Evolutionary conservation across 805 yeast genomes (phyloP).

Genomic region (Yamadazyma olivae): DNA sequence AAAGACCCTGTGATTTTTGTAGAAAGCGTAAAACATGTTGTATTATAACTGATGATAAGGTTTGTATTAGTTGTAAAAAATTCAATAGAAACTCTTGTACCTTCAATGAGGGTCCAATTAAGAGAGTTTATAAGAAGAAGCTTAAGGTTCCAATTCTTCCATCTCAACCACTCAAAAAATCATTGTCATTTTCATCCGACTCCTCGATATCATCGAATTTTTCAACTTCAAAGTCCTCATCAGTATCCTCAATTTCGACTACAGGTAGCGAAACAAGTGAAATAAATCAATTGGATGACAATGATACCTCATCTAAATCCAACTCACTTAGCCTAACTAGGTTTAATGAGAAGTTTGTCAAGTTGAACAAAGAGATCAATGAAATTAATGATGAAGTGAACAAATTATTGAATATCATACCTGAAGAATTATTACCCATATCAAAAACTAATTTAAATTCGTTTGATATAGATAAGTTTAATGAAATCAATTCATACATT

Average conservation of each 20-base stretch:
- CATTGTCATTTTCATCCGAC: background rate
- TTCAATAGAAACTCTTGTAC: constrained; percentile 23
- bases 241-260: too few species aligned
- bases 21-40: constrained; percentile 33
- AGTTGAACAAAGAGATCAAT: background rate
- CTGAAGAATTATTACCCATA: too few species aligned
- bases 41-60: constrained; percentile 27
- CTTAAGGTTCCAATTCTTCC: constrained; percentile 6
- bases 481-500: too few species aligned
- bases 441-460: too few species aligned
- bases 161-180: constrained; percentile 1
- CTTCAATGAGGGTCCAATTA: constrained; percentile 28
- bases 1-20: constrained; percentile 35
- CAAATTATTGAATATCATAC: background rate
- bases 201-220: background rate
- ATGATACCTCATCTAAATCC: too few species aligned
- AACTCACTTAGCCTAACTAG: too few species aligned
- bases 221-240: too few species aligned
- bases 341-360: background rate
- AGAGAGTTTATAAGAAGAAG: constrained; percentile 9
- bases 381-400: constrained; percentile 1
- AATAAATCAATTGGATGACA: background rate
- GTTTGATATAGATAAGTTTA: too few species aligned
- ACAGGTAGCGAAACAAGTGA: too few species aligned
- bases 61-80: constrained; percentile 28